These are phyloP conservation scores for Bocquillonia castaneifolia DNA, from an alignment of 441 rosid genomes.

Conservation along the genomic window DNA sequence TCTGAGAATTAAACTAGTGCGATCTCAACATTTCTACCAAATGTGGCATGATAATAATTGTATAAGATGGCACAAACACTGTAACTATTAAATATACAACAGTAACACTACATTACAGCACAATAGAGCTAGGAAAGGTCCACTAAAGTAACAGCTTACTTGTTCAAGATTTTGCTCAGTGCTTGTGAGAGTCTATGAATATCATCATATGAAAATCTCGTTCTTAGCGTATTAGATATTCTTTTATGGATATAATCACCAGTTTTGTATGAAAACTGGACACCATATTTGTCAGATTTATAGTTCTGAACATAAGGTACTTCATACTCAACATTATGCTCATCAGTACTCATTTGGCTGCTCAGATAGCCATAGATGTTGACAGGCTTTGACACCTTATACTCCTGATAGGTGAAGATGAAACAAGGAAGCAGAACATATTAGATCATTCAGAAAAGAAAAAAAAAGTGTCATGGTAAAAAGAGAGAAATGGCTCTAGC, in stretches of 20 bases:
- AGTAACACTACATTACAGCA: neutral
- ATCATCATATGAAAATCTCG: conserved; percentile 37
- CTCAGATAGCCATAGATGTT: conserved; percentile 57
- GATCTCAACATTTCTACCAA: neutral
- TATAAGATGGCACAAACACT: neutral
- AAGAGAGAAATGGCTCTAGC: neutral
- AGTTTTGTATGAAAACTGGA: conserved; percentile 28
- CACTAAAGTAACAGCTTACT: conserved; percentile 40
- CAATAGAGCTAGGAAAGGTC: neutral
- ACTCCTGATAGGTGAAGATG: conserved; percentile 38
- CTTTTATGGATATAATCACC: conserved; percentile 33
- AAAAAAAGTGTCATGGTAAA: neutral
- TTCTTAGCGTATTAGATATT: conserved; percentile 38
- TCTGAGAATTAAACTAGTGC: neutral
- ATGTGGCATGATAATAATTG: neutral
- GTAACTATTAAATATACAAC: neutral
- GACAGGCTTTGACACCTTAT: conserved; percentile 42
- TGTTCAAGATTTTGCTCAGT: conserved; percentile 52
- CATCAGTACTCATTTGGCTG: conserved; percentile 26
- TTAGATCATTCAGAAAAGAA: conserved; percentile 13
- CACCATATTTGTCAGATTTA: conserved; percentile 36
- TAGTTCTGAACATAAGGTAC: conserved; percentile 23
- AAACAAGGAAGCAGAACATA: neutral
- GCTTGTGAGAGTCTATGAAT: conserved; percentile 44
- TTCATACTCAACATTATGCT: conserved; percentile 30